Percentiles rank a stretch among this genome's conserved stretches.
phyloP scores from a whole-genome alignment of 805 yeast species.

The Hanseniaspora pseudoguilliermondii region DNA sequence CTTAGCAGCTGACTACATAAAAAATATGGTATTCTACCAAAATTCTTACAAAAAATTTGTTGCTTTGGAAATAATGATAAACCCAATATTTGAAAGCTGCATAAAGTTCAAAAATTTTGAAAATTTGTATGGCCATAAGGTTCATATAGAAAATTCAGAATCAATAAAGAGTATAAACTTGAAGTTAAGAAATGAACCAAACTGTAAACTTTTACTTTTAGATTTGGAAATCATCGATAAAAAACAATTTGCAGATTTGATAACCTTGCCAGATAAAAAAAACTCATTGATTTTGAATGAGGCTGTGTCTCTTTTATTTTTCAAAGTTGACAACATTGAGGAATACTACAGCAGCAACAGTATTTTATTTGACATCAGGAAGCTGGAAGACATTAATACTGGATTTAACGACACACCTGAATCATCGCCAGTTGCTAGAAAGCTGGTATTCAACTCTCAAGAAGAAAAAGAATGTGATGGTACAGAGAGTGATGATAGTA shows the following conservation, averaged over 20 bases:
- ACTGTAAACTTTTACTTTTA: constrained; percentile 1
- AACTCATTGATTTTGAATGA: not conserved
- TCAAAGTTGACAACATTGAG: not conserved
- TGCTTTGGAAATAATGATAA: not conserved
- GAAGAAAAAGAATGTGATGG: not conserved
- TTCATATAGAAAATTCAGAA: constrained; percentile 7
- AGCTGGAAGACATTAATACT: not conserved
- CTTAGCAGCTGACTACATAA: not conserved
- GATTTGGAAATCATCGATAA: constrained; percentile 6
- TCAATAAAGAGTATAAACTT: not conserved
- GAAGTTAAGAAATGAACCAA: not conserved
- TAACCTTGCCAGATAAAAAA: not conserved
- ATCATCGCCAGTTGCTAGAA: not conserved
- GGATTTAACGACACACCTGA: not conserved
- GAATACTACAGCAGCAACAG: not conserved
- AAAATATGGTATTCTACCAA: not conserved
- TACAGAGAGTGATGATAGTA: constrained; percentile 3
- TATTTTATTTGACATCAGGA: not conserved
- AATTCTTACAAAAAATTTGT: not conserved
- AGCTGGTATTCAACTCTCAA: not conserved
- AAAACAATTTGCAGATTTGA: not conserved
- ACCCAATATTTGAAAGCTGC: not conserved
- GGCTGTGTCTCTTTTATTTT: not conserved
- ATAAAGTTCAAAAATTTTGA: constrained; percentile 10
- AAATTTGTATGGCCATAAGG: constrained; percentile 12